A percentile compares a stretch with the other conserved stretches of the same genome.
These are phyloP conservation scores for Nigrospora oryzae DNA, from an alignment of 2,329 filamentous ascomycete genomes.

Conservation along the genomic window DNA sequence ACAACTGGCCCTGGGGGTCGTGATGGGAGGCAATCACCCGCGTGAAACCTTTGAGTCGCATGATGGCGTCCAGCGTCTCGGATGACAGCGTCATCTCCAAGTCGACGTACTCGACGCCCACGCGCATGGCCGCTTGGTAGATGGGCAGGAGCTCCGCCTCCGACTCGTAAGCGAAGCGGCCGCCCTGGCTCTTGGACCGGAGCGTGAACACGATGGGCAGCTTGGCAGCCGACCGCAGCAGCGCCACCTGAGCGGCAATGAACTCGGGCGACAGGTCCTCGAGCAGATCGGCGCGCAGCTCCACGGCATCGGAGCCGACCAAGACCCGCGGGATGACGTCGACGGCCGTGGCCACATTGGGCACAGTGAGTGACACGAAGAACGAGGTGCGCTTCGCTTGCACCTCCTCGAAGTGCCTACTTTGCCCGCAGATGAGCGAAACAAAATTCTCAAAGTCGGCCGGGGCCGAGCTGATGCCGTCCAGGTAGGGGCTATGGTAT, in stretches of 20 bases:
- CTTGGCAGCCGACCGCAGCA: slow-evolving; percentile 62
- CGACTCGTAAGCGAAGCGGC: slow-evolving; percentile 73
- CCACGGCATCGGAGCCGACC: slow-evolving; percentile 85
- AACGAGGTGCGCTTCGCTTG: slow-evolving; percentile 70
- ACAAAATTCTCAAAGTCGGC: slow-evolving; percentile 70
- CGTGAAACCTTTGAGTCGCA: slow-evolving; percentile 58
- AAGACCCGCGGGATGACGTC: slow-evolving; percentile 63
- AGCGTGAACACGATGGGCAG: slow-evolving; percentile 90
- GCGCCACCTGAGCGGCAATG: slow-evolving; percentile 71
- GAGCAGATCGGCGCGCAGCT: slow-evolving; percentile 86
- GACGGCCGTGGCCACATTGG: slow-evolving; percentile 57
- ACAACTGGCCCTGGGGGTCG: slow-evolving; percentile 69
- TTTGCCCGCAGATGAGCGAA: slow-evolving; percentile 56
- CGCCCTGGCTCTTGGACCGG: slow-evolving; percentile 77
- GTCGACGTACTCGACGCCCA: slow-evolving; percentile 89
- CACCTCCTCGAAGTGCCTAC: slow-evolving; percentile 43
- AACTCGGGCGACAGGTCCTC: slow-evolving; percentile 69
- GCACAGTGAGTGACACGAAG: slow-evolving; percentile 85
- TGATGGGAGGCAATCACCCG: slow-evolving; percentile 94
- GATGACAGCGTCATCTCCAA: slow-evolving; percentile 82
- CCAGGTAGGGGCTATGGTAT: slow-evolving; percentile 71
- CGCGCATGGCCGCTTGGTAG: slow-evolving; percentile 69
- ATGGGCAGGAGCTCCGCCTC: slow-evolving; percentile 63
- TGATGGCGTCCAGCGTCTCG: slow-evolving; percentile 61
- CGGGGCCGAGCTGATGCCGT: slow-evolving; percentile 36